Evolutionary conservation across 257 asterid genomes (phyloP).

Genomic region (Capsicum rhomboideum): DNA sequence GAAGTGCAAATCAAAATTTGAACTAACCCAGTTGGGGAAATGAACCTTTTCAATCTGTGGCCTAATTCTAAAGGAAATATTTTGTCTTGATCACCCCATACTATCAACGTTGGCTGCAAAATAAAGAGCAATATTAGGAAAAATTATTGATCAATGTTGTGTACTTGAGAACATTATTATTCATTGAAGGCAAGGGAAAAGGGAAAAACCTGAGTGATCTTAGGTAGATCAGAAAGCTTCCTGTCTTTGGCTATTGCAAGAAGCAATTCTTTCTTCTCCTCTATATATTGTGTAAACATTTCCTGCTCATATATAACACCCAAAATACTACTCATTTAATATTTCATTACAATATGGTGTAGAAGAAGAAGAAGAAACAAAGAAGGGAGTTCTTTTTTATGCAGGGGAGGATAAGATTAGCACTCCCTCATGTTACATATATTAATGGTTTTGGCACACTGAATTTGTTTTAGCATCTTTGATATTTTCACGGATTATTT

Average conservation of each 20-base stretch:
- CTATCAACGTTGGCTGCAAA: conserved; percentile 50
- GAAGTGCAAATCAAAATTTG: background rate
- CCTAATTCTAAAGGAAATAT: conserved; percentile 62
- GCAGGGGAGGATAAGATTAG: no score
- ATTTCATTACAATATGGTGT: background rate
- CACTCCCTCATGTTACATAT: no score
- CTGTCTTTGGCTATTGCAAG: conserved; percentile 37
- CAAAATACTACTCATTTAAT: background rate
- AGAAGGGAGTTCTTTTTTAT: background rate
- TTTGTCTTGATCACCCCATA: conserved; percentile 71
- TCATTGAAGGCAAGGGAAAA: background rate
- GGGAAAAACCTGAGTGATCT: conserved; percentile 44
- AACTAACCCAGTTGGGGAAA: conserved; percentile 2
- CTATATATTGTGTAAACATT: conserved; percentile 39
- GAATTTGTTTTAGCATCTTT: no score
- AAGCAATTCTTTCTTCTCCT: conserved; percentile 59
- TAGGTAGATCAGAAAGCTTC: conserved; percentile 51
- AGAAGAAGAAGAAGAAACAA: background rate
- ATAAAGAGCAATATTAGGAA: background rate
- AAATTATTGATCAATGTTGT: background rate
- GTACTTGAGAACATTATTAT: no score
- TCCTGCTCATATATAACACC: conserved; percentile 24
- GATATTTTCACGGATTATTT: no score
- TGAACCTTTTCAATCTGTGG: conserved; percentile 48
- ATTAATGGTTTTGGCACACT: no score